Base-by-base conservation (phyloP, 306 rosid species). In the Inga laurina region DNA sequence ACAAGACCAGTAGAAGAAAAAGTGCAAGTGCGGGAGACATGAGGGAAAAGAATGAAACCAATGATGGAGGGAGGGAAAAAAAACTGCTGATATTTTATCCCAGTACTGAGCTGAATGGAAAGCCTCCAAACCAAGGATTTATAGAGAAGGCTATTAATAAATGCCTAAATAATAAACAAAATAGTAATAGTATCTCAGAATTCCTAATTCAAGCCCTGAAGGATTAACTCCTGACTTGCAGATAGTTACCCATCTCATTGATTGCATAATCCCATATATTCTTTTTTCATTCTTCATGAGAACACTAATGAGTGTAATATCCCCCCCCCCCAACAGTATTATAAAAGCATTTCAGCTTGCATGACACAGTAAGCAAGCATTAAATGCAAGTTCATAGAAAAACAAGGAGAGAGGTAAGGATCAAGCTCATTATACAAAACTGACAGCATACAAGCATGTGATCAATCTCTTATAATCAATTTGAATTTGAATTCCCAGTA, bases 371-470 rank as follows among this genome's bases (percentile, higher is more conserved):
- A 78, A 15, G 34, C n/a, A 52, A 18, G 54, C 70, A 56, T 27
- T 15, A 34, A 79, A 27, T 37, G 37, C 70, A 75, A 71, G 22
- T 62, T 62, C 35, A 62, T 12, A 27, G 16, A 62, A 62, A 62
- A 27, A 62, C 18, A 62, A 62, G 68, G 69, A 1, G 30, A 51
- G 34, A 35, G 39, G 39, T 37, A 72, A 45, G 78, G 57, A 67
- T 65, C 82, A 76, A 74, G 70, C 24, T 81, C 72, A 73, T 45
- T 75, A 79, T 15, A 61, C 16, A 46, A 75, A 54, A 27, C 72
- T 75, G 19, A 19, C 49, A 56, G 72, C 73, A 24, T 51, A 44
- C 44, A 81, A 79, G 77, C 82, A 75, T 74, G 30, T 27, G 19
- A 45, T 78, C 30, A 30, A 64, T 30, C 19, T 45, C 30, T 32